Evolutionary conservation across 2,329 filamentous ascomycete species (phyloP).

Genomic region (Albophoma yamanashiensis): DNA sequence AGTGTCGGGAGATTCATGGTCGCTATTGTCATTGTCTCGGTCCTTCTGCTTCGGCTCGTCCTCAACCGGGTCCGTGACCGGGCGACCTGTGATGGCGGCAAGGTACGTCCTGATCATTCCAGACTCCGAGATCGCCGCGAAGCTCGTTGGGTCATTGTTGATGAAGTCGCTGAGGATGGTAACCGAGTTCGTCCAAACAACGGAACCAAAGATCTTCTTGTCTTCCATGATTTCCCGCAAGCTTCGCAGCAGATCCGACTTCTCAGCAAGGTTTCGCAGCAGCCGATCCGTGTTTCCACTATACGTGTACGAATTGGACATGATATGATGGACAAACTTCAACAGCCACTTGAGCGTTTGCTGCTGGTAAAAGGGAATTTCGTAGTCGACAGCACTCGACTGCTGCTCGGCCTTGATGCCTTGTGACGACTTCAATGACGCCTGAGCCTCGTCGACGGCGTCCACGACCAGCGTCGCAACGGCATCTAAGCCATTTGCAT

Average conservation of each 20-base stretch:
- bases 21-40: slow-evolving; percentile 19
- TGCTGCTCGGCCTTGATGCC: slow-evolving; percentile 60
- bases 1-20: slow-evolving; percentile 27
- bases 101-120: slow-evolving; percentile 81
- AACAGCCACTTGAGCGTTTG: slow-evolving; percentile 88
- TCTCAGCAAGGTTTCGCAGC: slow-evolving; percentile 88
- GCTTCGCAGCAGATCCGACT: slow-evolving; percentile 69
- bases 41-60: slow-evolving; percentile 18
- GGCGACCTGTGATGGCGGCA: slow-evolving; percentile 59
- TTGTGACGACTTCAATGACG: slow-evolving; percentile 53
- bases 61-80: slow-evolving; percentile 23
- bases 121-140: slow-evolving; percentile 88
- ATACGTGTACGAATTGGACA: slow-evolving; percentile 60
- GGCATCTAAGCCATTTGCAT: slow-evolving; percentile 75
- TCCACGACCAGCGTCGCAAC: slow-evolving; percentile 79
- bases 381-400: slow-evolving; percentile 82
- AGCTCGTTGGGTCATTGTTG: slow-evolving; percentile 97
- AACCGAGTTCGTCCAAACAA: slow-evolving; percentile 92
- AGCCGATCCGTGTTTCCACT: slow-evolving; percentile 81
- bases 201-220: slow-evolving; percentile 70
- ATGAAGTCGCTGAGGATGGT: slow-evolving; percentile 93
- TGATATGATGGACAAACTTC: slow-evolving; percentile 94
- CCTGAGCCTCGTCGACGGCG: slow-evolving; percentile 61
- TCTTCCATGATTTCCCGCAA: slow-evolving; percentile 76
- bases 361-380: slow-evolving; percentile 86